Conservation (phyloP, 2,329 filamentous ascomycete genomes). For the Trichoderma lentiforme region DNA sequence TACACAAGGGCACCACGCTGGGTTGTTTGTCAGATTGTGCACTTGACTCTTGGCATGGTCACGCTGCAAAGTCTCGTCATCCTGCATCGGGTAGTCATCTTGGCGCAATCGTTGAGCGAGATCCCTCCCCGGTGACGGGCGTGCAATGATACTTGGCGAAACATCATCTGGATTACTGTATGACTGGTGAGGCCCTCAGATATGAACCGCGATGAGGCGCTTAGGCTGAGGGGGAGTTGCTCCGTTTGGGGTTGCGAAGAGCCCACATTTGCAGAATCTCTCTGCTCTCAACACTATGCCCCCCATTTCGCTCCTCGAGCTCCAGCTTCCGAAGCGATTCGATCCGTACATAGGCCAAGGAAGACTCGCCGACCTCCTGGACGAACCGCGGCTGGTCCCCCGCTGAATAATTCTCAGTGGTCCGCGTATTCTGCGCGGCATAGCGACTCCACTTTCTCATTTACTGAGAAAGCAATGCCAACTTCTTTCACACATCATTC, state of each 20-base stretch:
- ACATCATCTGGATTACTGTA: background rate
- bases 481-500: background rate
- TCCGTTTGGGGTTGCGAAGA: slow-evolving; percentile 9
- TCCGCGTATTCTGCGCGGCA: background rate
- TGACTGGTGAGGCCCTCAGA: slow-evolving; percentile 4
- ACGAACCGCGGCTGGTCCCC: background rate
- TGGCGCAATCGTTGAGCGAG: background rate
- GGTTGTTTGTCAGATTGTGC: background rate
- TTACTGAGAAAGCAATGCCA: background rate
- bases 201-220: slow-evolving; percentile 9
- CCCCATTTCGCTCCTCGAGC: background rate
- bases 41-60: background rate
- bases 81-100: background rate
- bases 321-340: background rate
- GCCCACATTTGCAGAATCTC: background rate
- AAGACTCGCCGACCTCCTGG: slow-evolving; percentile 2
- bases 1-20: background rate
- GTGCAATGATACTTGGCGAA: background rate
- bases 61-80: background rate
- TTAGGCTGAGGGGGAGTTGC: background rate
- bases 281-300: slow-evolving; percentile 6
- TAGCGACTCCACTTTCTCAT: background rate
- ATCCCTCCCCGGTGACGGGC: background rate
- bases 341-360: slow-evolving; percentile 17
- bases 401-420: background rate